Percentiles rank a stretch among this genome's conserved stretches.
Conservation (phyloP, 2,329 filamentous ascomycete species). For the Akanthomyces lecanii region DNA sequence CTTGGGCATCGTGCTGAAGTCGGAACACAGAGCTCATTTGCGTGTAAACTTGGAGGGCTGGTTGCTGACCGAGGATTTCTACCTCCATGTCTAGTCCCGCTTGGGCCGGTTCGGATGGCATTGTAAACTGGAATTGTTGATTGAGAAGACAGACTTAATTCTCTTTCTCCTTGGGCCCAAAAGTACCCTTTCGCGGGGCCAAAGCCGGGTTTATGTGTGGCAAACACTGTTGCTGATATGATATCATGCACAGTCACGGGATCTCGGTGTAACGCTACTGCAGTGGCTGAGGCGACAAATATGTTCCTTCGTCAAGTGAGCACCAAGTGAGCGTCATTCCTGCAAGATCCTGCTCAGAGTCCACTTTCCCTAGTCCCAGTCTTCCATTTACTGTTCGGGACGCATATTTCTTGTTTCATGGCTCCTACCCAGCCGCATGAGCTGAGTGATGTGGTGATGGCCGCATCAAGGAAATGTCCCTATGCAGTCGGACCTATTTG, state of each 20-base stretch:
- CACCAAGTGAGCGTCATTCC: no score
- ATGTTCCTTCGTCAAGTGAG: no score
- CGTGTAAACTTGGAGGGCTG: constrained; percentile 42
- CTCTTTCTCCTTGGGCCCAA: not conserved
- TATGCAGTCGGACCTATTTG: no score
- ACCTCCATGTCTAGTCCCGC: constrained; percentile 26
- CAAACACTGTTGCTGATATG: no score
- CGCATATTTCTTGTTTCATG: not conserved
- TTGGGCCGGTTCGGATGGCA: not conserved
- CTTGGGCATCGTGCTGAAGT: constrained; percentile 22
- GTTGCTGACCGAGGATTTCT: constrained; percentile 40
- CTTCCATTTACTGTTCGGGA: no score
- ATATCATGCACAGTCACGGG: not conserved
- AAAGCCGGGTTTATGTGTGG: not conserved
- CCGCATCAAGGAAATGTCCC: no score
- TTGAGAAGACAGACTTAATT: not conserved
- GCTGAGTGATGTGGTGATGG: not conserved
- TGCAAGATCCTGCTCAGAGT: no score
- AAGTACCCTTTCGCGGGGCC: not conserved
- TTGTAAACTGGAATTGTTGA: not conserved
- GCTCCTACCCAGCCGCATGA: not conserved
- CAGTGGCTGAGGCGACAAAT: not conserved
- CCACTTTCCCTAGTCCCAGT: not conserved
- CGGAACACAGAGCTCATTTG: constrained; percentile 40
- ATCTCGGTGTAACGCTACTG: not conserved